Base-by-base conservation (phyloP, 208 protist genomes). In the Leishmania turanica region DNA sequence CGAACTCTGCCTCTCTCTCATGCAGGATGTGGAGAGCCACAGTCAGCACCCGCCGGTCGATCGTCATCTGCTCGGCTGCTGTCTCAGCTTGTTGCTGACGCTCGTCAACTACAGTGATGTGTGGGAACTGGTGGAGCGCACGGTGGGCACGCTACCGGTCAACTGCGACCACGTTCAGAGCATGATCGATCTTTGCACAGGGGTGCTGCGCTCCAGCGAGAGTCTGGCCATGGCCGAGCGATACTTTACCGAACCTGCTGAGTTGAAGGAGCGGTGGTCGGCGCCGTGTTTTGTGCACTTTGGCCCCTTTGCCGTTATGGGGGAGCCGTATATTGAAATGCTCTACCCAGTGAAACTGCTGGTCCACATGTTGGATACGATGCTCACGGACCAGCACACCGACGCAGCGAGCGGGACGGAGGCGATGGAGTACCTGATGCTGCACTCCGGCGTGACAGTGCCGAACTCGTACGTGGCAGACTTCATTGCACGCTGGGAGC, bases 21-120 rank as follows among this genome's bases (percentile, higher is more conserved):
- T 90, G 49, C 86, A 86, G 49, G 69, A 87, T 72, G 53, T 92
- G 2, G 78, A 88, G 24, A 54, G 24, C 13, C 85, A 58, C 47
- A 90, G 86, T 53, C 66, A 65, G 49, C 56, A 73, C 45, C 77
- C 82, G 0, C 72, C 83, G 9, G 81, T 87, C 8, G 92, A 94
- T 81, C 72, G 88, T 15, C 83, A 89, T 65, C 78, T 94, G 34
- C 78, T 94, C 31, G 88, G 88, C 15, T 88, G 86, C 75, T 89
- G 79, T 21, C 84, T 96, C 21, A 84, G 84, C 49, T 80, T 94
- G 69, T 47, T 96, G 58, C 79, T 96, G 47, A 84, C 84, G 34
- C 80, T 81, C 31, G 83, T 96, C 13, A 85, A 88, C 47, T 89
- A 91, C 76, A 96, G 92, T 74, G 92, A 96, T 47, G 90, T 93